Conservation (phyloP, 257 asterid species). For the Ligustrum vulgare region DNA sequence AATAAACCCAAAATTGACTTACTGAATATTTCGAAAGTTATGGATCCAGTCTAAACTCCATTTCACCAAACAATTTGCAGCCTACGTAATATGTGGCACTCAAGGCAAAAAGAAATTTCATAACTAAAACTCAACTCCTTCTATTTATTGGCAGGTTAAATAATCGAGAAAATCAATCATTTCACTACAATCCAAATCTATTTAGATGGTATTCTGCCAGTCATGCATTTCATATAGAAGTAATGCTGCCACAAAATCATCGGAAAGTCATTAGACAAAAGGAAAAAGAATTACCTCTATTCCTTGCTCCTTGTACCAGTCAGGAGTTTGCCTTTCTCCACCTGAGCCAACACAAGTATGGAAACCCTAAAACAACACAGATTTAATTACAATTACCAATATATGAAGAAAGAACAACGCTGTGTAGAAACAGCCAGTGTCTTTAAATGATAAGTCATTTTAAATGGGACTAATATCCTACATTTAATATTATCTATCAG, state of each 20-base stretch:
- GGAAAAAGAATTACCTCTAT: slow-evolving; percentile 60
- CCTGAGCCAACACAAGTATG: slow-evolving; percentile 96
- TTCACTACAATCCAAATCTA: background rate
- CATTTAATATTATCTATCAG: no score
- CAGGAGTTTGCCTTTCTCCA: slow-evolving; percentile 96
- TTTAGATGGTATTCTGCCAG: background rate
- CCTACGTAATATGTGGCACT: background rate
- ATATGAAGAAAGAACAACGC: background rate
- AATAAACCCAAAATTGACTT: no score
- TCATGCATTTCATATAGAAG: background rate
- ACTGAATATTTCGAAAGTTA: no score
- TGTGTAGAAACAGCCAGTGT: no score
- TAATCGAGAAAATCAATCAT: background rate
- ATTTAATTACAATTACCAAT: background rate
- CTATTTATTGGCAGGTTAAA: background rate
- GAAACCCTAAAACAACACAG: slow-evolving; percentile 65
- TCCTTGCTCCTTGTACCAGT: slow-evolving; percentile 97
- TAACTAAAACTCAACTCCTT: background rate
- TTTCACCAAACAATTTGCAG: background rate
- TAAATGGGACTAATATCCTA: no score
- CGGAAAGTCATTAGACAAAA: background rate
- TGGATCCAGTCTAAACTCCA: background rate
- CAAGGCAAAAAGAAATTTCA: background rate
- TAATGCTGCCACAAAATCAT: background rate
- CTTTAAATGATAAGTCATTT: no score